Base-by-base conservation (phyloP, 2,329 filamentous ascomycete species). In the Aspergillus viridinutans region DNA sequence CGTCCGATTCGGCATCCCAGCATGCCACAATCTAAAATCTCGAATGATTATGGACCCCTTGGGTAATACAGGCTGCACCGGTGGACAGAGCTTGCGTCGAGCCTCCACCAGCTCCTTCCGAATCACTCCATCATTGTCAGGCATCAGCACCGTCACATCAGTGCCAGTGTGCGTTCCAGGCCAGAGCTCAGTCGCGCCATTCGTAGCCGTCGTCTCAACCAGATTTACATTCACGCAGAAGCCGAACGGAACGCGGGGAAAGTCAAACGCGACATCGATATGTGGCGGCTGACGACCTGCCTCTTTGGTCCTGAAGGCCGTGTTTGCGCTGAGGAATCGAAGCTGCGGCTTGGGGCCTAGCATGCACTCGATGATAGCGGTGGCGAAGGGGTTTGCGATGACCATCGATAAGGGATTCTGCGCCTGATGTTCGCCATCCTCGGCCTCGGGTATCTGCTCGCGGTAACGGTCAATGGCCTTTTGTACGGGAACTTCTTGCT, bases 151-250 rank as follows among this genome's bases (percentile, higher is more conserved):
- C 28, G 59, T 58, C 55, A 72, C 69, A 57, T 70, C 61, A 54
- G 73, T 74, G 21, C 74, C 74, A n/a, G 66, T 58, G 60, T 82
- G 80, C 0, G 75, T 78, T 1, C 80, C 80, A 0, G 77, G 72
- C 80, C 80, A 83, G 17, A 82, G 65, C 63, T 82, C 80, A 0
- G 80, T 83, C 1, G 74, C 72, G 17, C 80, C 80, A 53, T 81
- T 81, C 14, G 75, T 66, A 1, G 75, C 69, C 3, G 72, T 71
- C 47, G 76, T 76, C 28, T 78, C 75, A 7, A 81, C 71, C 5
- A 82, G 72, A 50, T 76, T 76, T 45, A 78, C 72, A 60, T 82
- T 82, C 49, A 80, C 66, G 20, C 78, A 78, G 32, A 77, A 72
- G 0, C 75, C 78, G 54, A 80, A 82, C 1, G 78, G 77, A 50